Evolutionary conservation across 208 protist species (phyloP).

Genomic region (Chromosphaera perkinsii): DNA sequence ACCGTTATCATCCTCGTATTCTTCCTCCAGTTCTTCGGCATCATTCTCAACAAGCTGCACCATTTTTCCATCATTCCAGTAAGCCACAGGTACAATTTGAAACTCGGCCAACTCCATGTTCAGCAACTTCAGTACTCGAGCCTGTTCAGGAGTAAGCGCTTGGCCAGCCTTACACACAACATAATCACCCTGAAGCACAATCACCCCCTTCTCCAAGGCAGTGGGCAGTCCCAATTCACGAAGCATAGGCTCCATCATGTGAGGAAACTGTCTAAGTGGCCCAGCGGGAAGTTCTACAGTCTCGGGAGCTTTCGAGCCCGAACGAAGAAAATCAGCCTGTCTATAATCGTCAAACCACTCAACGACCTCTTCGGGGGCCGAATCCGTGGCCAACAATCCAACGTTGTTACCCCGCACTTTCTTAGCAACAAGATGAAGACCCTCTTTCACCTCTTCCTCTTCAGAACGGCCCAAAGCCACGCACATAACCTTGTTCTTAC

Average conservation of each 20-base stretch:
- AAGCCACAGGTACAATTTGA: not conserved
- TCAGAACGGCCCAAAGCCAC: constrained; percentile 75
- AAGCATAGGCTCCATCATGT: constrained; percentile 82
- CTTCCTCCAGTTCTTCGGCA: too few relatives aligned
- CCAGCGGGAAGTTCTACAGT: constrained; percentile 67
- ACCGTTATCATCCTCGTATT: too few relatives aligned
- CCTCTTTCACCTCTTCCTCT: constrained; percentile 65
- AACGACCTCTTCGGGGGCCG: constrained; percentile 74
- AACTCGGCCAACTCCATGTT: constrained; percentile 3
- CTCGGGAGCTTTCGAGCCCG: constrained; percentile 66
- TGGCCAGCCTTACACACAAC: constrained; percentile 76
- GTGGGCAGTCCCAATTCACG: constrained; percentile 78
- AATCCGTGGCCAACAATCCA: constrained; percentile 82
- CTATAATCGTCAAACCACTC: constrained; percentile 66
- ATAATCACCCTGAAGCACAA: constrained; percentile 75
- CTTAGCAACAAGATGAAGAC: constrained; percentile 73
- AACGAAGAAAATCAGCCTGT: constrained; percentile 72
- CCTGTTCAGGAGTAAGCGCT: constrained; percentile 75
- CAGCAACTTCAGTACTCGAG: constrained; percentile 63
- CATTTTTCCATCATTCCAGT: not conserved
- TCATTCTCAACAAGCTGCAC: too few relatives aligned
- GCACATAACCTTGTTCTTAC: constrained; percentile 86
- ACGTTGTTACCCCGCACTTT: constrained; percentile 54
- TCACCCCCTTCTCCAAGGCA: constrained; percentile 34
- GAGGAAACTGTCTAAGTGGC: constrained; percentile 69